Evolutionary conservation across 169 alveolate species (phyloP), one percentile per base, ranked within the genome.

Genomic region (Eimeria falciformis): DNA sequence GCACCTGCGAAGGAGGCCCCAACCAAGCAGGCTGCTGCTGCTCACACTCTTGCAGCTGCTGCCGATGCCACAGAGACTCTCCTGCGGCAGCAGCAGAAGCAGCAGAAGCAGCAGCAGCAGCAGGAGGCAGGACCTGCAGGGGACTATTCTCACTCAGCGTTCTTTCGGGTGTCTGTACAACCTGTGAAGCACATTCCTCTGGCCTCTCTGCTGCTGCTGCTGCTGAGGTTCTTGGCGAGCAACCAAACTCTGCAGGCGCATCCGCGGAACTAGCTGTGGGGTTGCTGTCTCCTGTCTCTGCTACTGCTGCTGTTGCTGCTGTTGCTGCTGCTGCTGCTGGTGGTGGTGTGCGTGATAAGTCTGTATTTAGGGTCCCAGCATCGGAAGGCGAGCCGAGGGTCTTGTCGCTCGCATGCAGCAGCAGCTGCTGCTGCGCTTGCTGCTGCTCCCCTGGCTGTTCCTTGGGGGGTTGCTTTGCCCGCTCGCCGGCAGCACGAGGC

Each of bases 21-120:
- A 21, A 7, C 71, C 71, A 58, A 27, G 33, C 21, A 5, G 5
- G 9, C 71, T 58, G 33, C 27, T 58, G 71, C 27, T 58, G 71
- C 71, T 58, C 33, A 5, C 21, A 27, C 71, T 9, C 9, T 9
- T 58, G 71, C 71, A 14, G 71, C 71, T 58, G 18, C 71, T 58
- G 29, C 71, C 25, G 27, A 27, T 58, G 9, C 25, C 21, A 27
- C 71, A 5, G 27, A 7, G 9, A 5, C 29, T 14, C 71, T 58
- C 27, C 71, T 58, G 18, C 71, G 7, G 58, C 58, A 9, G 58
- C 58, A 50, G 58, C 58, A 50, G 58, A 7, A n/a, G 71, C 71
- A 58, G 71, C 71, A 58, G 71, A 14, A 58, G 27, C 71, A 58
- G 18, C 71, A 58, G 71, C 71, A n/a, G 33, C 71, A 58, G 71